Conservation (phyloP, 139 green algal species). For the Picochlorum sp. region DNA sequence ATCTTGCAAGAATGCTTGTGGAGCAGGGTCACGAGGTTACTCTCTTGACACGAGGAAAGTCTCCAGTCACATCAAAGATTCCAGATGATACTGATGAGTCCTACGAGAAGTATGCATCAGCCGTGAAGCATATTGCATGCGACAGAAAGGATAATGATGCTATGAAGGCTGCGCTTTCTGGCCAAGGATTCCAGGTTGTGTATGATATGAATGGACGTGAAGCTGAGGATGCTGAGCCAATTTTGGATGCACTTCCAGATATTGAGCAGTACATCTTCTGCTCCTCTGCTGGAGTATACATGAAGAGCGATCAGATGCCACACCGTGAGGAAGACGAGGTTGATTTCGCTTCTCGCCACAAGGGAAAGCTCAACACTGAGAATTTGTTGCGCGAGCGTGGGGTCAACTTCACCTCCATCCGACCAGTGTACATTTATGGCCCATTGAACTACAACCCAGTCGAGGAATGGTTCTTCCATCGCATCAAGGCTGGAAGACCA, state of each 20-base stretch:
- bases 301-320: constrained; percentile 90
- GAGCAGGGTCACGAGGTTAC: constrained; percentile 85
- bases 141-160: constrained; percentile 68
- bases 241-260: constrained; percentile 62
- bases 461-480: constrained; percentile 85
- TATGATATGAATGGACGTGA: constrained; percentile 98
- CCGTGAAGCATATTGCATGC: constrained; percentile 82
- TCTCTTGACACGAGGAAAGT: constrained; percentile 90
- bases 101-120: constrained; percentile 56
- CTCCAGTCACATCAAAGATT: constrained; percentile 71
- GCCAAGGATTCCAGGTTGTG: constrained; percentile 83
- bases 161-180: constrained; percentile 57
- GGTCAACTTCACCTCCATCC: constrained; percentile 80
- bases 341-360: constrained; percentile 86
- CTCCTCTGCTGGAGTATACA: constrained; percentile 88
- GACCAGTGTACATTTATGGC: constrained; percentile 97
- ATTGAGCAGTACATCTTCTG: constrained; percentile 87
- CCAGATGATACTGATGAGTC: constrained; percentile 77
- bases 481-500: constrained; percentile 77
- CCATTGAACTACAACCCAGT: constrained; percentile 99
- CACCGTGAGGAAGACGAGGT: constrained; percentile 82
- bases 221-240: constrained; percentile 57
- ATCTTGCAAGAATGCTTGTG: constrained; percentile 84
- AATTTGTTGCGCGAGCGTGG: constrained; percentile 57
- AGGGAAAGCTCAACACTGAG: constrained; percentile 97